Base-by-base conservation (phyloP, 495 filamentous ascomycete species). In the Pyronema domesticum region DNA sequence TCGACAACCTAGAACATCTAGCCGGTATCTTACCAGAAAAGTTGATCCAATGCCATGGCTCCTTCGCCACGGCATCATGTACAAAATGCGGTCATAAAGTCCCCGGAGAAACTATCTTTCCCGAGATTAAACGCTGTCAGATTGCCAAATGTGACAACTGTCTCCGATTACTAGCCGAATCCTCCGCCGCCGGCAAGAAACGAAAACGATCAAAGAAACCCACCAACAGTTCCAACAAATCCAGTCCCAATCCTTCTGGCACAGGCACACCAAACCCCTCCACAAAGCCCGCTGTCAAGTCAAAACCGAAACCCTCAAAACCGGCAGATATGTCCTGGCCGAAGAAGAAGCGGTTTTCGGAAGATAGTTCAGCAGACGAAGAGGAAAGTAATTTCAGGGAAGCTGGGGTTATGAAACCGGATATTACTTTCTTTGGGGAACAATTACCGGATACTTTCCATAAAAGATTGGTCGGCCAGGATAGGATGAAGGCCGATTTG, bases 371-470 rank as follows among this genome's bases (percentile, higher is more conserved):
- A 51, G 80, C 77, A 57, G 82, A 81, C 40, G 80, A 81, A 53
- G 81, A 86, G 33, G 83, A 82, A 3, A 80, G 76, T 57, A 76
- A 82, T 50, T 78, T 83, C 36, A 77, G 78, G 0, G 73, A 77
- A 48, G 76, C 82, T 4, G 91, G 93, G 13, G 80, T 99, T 60
- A 95, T 96, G 89, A 99, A 96, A 74, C 91, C 91, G 13, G 91
- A 95, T 68, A 96, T 98, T 62, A 95, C 85, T 3, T 96, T 98
- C 75, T 96, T 96, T 61, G 91, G 89, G 45, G 91, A 98, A 69
- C 71, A 78, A 57, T 79, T 98, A 3, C 88, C 89, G 0, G 78
- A 83, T 59, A 75, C 79, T 44, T 98, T 98, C 68, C 81, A 83
- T n/a, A 73, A 78, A 8, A 81, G 89, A 6, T 73, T 98, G 14